These are phyloP conservation scores for Paecilomyces sp. DNA, from an alignment of 2,329 filamentous ascomycete genomes.

Conservation along the genomic window DNA sequence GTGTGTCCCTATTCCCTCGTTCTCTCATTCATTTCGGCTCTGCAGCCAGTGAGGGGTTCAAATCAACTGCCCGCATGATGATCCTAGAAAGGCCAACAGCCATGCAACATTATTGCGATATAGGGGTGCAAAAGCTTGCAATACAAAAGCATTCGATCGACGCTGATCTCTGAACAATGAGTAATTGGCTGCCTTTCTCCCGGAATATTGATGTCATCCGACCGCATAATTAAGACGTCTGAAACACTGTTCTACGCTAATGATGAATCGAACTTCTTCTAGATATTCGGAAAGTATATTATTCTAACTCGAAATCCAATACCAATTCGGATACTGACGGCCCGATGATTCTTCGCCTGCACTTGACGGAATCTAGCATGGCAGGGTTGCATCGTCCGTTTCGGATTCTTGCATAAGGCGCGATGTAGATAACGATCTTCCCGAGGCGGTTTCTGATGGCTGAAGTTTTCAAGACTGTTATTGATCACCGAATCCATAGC, in stretches of 20 bases:
- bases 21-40: slow-evolving; percentile 28
- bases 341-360: slow-evolving; percentile 28
- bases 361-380: slow-evolving; percentile 34
- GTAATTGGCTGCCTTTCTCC: slow-evolving; percentile 36
- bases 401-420: slow-evolving; percentile 35
- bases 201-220: slow-evolving; percentile 33
- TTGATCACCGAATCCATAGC: slow-evolving; percentile 41
- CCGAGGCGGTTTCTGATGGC: slow-evolving; percentile 39
- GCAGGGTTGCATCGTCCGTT: slow-evolving; percentile 39
- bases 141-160: slow-evolving; percentile 28
- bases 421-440: slow-evolving; percentile 40
- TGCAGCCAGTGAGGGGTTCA: slow-evolving; percentile 38
- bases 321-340: slow-evolving; percentile 35
- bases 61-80: slow-evolving; percentile 47
- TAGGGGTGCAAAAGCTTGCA: slow-evolving; percentile 31
- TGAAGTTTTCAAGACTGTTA: slow-evolving; percentile 35
- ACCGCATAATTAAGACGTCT: slow-evolving; percentile 27
- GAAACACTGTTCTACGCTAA: slow-evolving; percentile 15
- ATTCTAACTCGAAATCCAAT: slow-evolving; percentile 43
- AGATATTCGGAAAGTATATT: slow-evolving; percentile 24
- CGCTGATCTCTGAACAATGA: slow-evolving; percentile 40
- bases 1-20: too few species aligned
- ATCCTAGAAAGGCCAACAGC: slow-evolving; percentile 38
- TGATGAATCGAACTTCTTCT: slow-evolving; percentile 27
- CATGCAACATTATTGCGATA: slow-evolving; percentile 34